Evolutionary conservation across 352 stramenopile species (phyloP), one percentile per base, ranked within the genome.

Genomic region (Bremia lactucae): DNA sequence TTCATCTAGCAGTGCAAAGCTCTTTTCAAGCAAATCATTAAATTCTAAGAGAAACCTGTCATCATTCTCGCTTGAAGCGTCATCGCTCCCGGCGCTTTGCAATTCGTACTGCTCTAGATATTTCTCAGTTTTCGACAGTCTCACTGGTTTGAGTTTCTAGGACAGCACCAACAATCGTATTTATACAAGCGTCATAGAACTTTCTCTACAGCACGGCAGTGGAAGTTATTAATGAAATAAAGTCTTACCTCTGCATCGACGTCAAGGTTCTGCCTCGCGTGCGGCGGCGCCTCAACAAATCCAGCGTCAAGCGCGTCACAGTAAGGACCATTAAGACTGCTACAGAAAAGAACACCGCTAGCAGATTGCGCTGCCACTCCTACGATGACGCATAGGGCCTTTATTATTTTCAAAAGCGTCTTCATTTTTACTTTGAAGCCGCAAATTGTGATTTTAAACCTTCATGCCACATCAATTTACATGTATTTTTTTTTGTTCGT

Each of bases 241-340:
- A 13, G 42, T 50, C 54, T 59, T 37, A 65, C 70, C 61, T 73
- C 52, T 45, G 69, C 49, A 21, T 66, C 46, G 0, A 46, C 31
- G 26, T 76, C 66, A 16, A 88, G 61, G 31, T 74, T 70, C 10
- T 59, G 29, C 2, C 26, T 25, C 13, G 65, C 65, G 38, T 88
- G 63, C 8, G 18, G 39, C 18, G 72, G 68, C 18, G 70, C 42
- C 11, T 46, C 11, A 26, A 50, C 40, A 36, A 74, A 71, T 23
- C 55, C 55, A 16, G 38, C 29, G 2, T 45, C 55, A 0, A 69
- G 31, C 19, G 31, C 55, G 0, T 20, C 29, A 26, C 75, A 88
- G 28, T 70, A 88, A 16, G 75, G 75, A 10, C 75, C 75, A n/a
- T 76, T 86, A 8, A 80, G 55, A 24, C 72, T 86, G 47, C 72